phyloP scores from a whole-genome alignment of 1,139 yeast species.

The Nadsonia commutata region DNA sequence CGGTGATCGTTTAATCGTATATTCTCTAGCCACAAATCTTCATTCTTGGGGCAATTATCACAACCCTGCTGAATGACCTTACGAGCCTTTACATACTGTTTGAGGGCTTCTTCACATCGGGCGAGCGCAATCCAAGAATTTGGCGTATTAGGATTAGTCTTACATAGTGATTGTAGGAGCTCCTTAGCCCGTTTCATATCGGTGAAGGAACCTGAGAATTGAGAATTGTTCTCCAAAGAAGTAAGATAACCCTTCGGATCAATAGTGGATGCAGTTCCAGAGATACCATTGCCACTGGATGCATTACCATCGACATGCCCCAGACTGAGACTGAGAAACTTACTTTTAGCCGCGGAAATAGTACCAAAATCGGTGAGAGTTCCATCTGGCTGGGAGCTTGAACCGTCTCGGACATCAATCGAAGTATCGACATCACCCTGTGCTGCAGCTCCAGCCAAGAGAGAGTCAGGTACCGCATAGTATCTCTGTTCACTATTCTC shows the following conservation, averaged over 20 bases:
- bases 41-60: conserved; percentile 45
- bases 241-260: conserved; percentile 29
- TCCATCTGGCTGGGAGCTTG: conserved; percentile 15
- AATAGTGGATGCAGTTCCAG: conserved; percentile 10
- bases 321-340: conserved; percentile 34
- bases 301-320: conserved; percentile 22
- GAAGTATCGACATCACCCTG: conserved; percentile 22
- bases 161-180: conserved; percentile 53
- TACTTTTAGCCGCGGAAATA: conserved; percentile 40
- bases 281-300: too few species aligned
- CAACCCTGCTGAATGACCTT: conserved; percentile 60
- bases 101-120: conserved; percentile 55
- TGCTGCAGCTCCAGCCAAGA: conserved; percentile 28
- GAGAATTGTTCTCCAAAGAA: conserved; percentile 18
- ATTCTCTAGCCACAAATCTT: conserved; percentile 72
- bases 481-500: conserved; percentile 53
- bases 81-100: conserved; percentile 42
- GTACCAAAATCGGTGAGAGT: conserved; percentile 32
- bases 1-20: conserved; percentile 47
- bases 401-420: conserved; percentile 23
- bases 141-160: conserved; percentile 58
- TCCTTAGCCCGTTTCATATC: conserved; percentile 46
- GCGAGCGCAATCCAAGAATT: conserved; percentile 87
- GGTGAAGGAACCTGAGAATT: conserved; percentile 23
- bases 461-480: conserved; percentile 73